Conservation (phyloP, 2,329 filamentous ascomycete species). For the Fusarium sp. region DNA sequence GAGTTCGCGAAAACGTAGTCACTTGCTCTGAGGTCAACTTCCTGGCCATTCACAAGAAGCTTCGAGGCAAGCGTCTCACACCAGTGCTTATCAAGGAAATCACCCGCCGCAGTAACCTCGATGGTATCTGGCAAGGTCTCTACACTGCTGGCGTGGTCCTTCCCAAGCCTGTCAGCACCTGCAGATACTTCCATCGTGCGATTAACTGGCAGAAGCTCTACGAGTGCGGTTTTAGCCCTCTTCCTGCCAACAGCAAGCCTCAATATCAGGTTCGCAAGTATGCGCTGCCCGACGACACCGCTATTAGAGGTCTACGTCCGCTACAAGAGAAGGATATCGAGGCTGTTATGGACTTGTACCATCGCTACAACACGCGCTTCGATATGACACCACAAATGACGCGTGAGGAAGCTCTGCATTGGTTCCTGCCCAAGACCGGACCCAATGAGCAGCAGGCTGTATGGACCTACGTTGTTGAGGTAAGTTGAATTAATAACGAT, state of each 20-base stretch:
- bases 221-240: conserved; percentile 91
- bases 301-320: conserved; percentile 78
- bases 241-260: conserved; percentile 86
- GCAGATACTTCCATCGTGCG: conserved; percentile 93
- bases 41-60: conserved; percentile 97
- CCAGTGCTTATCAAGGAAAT: conserved; percentile 98
- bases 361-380: conserved; percentile 81
- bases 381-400: conserved; percentile 86
- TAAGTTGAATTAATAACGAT: conserved; percentile 46
- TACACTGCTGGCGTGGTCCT: conserved; percentile 94
- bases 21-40: conserved; percentile 96
- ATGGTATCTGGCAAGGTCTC: conserved; percentile 91
- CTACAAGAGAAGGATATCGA: conserved; percentile 85
- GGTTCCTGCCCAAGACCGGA: conserved; percentile 77
- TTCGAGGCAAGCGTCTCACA: conserved; percentile 89
- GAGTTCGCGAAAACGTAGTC: conserved; percentile 79
- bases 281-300: conserved; percentile 78
- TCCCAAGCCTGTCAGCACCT: conserved; percentile 91
- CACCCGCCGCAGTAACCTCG: conserved; percentile 87
- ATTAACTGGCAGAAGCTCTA: conserved; percentile 97
- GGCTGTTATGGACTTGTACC: conserved; percentile 77
- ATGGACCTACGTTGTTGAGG: conserved; percentile 93
- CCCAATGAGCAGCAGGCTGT: conserved; percentile 79
- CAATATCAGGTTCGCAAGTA: conserved; percentile 88
- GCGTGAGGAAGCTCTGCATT: conserved; percentile 85